phyloP scores from a whole-genome alignment of 805 yeast genomes.

The Starmerella scarabaei region DNA sequence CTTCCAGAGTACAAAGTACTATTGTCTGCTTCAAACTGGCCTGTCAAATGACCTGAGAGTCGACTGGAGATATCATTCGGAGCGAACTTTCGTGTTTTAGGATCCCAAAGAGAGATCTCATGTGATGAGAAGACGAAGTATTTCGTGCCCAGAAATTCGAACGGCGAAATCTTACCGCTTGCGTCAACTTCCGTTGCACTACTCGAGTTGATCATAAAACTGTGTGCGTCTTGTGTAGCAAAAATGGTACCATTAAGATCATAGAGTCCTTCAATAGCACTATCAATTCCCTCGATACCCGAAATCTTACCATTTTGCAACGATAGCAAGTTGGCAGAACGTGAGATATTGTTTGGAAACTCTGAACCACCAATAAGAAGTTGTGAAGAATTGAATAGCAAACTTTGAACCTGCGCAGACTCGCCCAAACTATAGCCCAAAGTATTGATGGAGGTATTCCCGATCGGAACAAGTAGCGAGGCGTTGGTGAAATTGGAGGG shows the following conservation, averaged over 20 bases:
- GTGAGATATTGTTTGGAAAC: conserved; percentile 12
- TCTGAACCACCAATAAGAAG: conserved; percentile 42
- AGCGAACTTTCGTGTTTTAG: background rate
- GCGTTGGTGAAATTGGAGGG: conserved; percentile 45
- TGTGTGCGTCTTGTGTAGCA: conserved; percentile 3
- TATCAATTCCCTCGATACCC: conserved; percentile 14
- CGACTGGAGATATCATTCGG: background rate
- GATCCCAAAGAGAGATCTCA: conserved; percentile 14
- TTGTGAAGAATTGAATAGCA: conserved; percentile 22
- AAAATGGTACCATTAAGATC: conserved; percentile 31
- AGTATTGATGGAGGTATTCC: conserved; percentile 36
- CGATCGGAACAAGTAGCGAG: conserved; percentile 28
- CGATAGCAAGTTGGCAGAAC: conserved; percentile 5
- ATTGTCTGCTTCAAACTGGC: conserved; percentile 2
- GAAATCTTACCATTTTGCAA: background rate
- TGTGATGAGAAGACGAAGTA: conserved; percentile 22
- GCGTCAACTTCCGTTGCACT: conserved; percentile 1
- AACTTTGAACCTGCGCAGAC: conserved; percentile 32
- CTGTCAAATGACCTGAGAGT: conserved; percentile 12
- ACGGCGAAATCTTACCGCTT: conserved; percentile 12
- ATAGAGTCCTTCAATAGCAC: conserved; percentile 37
- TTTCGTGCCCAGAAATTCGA: conserved; percentile 20
- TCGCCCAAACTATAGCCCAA: conserved; percentile 29
- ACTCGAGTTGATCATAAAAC: conserved; percentile 1
- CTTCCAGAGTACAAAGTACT: conserved; percentile 24